Conservation (phyloP, 2,329 filamentous ascomycete genomes). For the Ceratocystiopsis minuta region DNA sequence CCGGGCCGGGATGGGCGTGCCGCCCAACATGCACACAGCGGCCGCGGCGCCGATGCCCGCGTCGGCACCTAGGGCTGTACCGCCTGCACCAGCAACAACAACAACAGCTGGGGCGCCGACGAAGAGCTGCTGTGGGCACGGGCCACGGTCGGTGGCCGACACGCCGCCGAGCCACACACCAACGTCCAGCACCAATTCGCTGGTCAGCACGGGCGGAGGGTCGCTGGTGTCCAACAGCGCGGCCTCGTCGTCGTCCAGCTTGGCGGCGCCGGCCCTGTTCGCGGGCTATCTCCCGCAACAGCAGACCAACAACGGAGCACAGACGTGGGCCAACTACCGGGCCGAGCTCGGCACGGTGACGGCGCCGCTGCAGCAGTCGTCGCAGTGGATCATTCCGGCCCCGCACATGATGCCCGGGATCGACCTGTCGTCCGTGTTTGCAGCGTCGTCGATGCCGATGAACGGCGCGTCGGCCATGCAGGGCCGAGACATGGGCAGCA, state of each 20-base stretch:
- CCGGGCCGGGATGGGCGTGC: no score
- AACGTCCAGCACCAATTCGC: conserved; percentile 7
- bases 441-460: no score
- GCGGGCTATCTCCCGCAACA: not conserved
- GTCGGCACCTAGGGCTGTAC: conserved; percentile 1
- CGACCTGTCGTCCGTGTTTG: no score
- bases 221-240: conserved; percentile 1
- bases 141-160: not conserved
- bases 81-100: no score
- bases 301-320: conserved; percentile 1
- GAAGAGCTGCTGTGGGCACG: not conserved
- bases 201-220: conserved; percentile 3
- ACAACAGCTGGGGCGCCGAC: no score
- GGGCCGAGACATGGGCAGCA: not conserved
- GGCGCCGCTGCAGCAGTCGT: conserved; percentile 9
- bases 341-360: conserved; percentile 9
- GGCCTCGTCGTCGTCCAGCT: not conserved
- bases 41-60: no score
- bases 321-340: conserved; percentile 8
- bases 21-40: no score
- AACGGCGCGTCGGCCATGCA: no score
- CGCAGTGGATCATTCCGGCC: conserved; percentile 4
- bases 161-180: conserved; percentile 6
- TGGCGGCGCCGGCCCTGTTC: not conserved
- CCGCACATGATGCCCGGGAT: no score